Evolutionary conservation across 2,329 filamentous ascomycete genomes (phyloP).

Genomic region (Paecilomyces variotii): DNA sequence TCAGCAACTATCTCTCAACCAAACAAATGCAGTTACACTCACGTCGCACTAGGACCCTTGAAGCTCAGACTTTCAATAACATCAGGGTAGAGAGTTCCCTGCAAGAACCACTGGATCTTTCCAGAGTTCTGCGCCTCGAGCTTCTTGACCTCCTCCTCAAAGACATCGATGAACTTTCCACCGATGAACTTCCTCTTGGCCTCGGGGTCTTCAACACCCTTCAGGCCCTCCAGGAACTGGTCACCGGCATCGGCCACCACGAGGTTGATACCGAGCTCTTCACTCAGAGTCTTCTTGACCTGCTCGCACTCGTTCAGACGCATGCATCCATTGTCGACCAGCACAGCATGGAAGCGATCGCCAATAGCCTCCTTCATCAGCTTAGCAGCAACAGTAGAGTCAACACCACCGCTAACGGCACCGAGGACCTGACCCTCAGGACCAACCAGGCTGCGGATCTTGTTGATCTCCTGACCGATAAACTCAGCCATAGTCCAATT

Average conservation of each 20-base stretch:
- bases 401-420: constrained; percentile 75
- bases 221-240: constrained; percentile 66
- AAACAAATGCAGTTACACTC: constrained; percentile 18
- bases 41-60: constrained; percentile 60
- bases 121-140: constrained; percentile 71
- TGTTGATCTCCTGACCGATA: constrained; percentile 66
- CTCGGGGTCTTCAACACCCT: constrained; percentile 72
- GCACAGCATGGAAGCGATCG: constrained; percentile 73
- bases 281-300: constrained; percentile 69
- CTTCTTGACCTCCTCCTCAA: constrained; percentile 67
- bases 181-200: constrained; percentile 89
- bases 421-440: constrained; percentile 73
- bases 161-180: constrained; percentile 70
- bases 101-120: constrained; percentile 76
- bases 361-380: constrained; percentile 83
- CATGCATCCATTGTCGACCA: constrained; percentile 82
- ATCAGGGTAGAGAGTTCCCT: constrained; percentile 76
- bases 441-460: constrained; percentile 77
- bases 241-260: constrained; percentile 76
- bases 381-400: constrained; percentile 78
- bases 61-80: constrained; percentile 65
- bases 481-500: constrained; percentile 87
- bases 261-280: constrained; percentile 82
- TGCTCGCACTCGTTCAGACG: constrained; percentile 74
- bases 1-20: constrained; percentile 4